Percentiles rank a stretch among this genome's conserved stretches.
phyloP scores from a whole-genome alignment of 2,329 filamentous ascomycete species.

The Xylaria digitata region DNA sequence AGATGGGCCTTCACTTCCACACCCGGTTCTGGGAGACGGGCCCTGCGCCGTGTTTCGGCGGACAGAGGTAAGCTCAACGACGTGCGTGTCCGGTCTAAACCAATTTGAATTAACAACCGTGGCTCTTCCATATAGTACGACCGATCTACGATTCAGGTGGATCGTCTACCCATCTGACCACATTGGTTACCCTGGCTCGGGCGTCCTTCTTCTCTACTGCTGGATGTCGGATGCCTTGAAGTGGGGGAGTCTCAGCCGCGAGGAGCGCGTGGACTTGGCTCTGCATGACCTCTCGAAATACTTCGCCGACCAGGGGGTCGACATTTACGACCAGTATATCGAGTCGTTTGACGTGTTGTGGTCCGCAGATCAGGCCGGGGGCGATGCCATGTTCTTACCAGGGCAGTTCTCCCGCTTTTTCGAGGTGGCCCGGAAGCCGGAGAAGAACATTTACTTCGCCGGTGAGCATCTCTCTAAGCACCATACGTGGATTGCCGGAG shows the following conservation, averaged over 20 bases:
- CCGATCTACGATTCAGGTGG: constrained; percentile 36
- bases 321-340: constrained; percentile 35
- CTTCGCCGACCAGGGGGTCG: constrained; percentile 25
- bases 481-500: constrained; percentile 29
- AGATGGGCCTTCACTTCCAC: constrained; percentile 37
- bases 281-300: constrained; percentile 31
- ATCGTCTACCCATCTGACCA: constrained; percentile 38
- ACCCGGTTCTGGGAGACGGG: constrained; percentile 36
- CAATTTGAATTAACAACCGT: too few relatives aligned
- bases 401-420: constrained; percentile 29
- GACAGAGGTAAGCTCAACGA: constrained; percentile 21
- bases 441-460: constrained; percentile 28
- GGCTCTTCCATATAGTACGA: constrained; percentile 9
- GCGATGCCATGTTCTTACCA: constrained; percentile 36
- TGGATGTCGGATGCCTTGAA: constrained; percentile 36
- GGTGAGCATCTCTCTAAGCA: constrained; percentile 32
- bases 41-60: constrained; percentile 27
- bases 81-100: too few relatives aligned
- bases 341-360: constrained; percentile 36
- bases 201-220: constrained; percentile 32
- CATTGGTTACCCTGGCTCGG: constrained; percentile 26
- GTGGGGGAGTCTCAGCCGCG: constrained; percentile 20
- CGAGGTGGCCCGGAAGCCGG: constrained; percentile 18
- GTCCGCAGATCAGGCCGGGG: constrained; percentile 22
- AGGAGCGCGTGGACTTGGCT: constrained; percentile 28